Evolutionary conservation across 495 filamentous ascomycete species (phyloP), one percentile per base, ranked within the genome.

Genomic region (Annulohypoxylon maeteangense): DNA sequence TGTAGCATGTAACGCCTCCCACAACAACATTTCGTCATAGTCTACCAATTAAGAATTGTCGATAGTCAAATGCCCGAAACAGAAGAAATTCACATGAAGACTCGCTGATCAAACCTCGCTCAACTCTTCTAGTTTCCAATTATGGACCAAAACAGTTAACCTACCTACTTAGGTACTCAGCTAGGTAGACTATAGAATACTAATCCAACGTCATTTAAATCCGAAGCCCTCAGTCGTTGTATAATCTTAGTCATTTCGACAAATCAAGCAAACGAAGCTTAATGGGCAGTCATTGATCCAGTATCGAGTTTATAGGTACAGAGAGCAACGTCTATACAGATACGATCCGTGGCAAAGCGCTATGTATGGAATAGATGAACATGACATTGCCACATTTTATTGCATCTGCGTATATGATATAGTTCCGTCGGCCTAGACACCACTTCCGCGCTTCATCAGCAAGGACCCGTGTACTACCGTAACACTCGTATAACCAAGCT

Each of bases 1-100:
- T 32, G 70, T 68, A 62, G n/a, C 65, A 73, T 68, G 70, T 68
- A 62, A n/a, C 65, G 68, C 66, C 65, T 62, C 51, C 47, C 14
- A 57, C 50, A 34, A 57, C 31, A 12, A 11, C 48, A 68, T 73
- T 48, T 73, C 70, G 70, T 73, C 70, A 73, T 73, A 68, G 40
- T 48, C 60, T 65, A 65, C 65, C 64, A 64, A 68, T 72, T 50
- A 23, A 45, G 51, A 63, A 36, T 56, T 50, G n/a, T 51, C 40
- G 25, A 53, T 51, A 56, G 32, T 34, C 51, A 47, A 64, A 62
- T 47, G 44, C 70, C 65, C 54, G 32, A 68, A 64, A 27, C 51
- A 63, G 32, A 51, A 27, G 57, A 62, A 62, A 65, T 58, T 65
- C 60, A 56, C 55, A 58, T 40, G 20, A 61, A 65, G 29, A 32